Evolutionary conservation across 2,329 filamentous ascomycete species (phyloP).

Genomic region (Zasmidium citrigriseum): DNA sequence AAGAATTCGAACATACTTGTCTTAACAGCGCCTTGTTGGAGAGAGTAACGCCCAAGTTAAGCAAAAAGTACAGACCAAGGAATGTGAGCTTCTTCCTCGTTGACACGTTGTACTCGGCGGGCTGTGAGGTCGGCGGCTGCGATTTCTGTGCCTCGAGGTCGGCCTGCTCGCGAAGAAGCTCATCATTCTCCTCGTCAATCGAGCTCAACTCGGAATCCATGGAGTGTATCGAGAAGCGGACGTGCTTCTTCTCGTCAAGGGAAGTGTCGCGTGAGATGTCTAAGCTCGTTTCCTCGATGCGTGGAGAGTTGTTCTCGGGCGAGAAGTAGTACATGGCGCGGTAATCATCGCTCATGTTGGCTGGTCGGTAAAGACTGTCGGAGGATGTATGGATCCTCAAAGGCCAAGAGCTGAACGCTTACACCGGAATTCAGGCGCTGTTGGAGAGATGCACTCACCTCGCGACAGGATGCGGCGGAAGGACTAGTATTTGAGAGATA

Average conservation of each 20-base stretch:
- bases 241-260: slow-evolving; percentile 11
- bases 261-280: background rate
- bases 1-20: slow-evolving; percentile 33
- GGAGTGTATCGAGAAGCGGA: slow-evolving; percentile 5
- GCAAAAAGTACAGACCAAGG: slow-evolving; percentile 49
- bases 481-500: background rate
- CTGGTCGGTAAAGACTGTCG: background rate
- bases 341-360: background rate
- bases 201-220: slow-evolving; percentile 11
- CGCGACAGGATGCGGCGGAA: background rate
- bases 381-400: background rate
- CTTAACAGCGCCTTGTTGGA: slow-evolving; percentile 60
- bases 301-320: background rate
- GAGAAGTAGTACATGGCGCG: background rate
- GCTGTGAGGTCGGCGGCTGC: slow-evolving; percentile 6
- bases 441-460: background rate
- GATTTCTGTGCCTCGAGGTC: slow-evolving; percentile 15
- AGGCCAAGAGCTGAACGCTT: slow-evolving; percentile 1
- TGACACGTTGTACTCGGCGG: slow-evolving; percentile 27
- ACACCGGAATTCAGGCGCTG: background rate
- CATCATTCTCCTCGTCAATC: slow-evolving; percentile 12
- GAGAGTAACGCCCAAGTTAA: slow-evolving; percentile 54
- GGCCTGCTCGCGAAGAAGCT: slow-evolving; percentile 19
- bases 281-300: background rate
- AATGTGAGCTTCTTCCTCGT: slow-evolving; percentile 27